phyloP scores from a whole-genome alignment of 2,329 filamentous ascomycete species.

The Aspergillus uvarum region DNA sequence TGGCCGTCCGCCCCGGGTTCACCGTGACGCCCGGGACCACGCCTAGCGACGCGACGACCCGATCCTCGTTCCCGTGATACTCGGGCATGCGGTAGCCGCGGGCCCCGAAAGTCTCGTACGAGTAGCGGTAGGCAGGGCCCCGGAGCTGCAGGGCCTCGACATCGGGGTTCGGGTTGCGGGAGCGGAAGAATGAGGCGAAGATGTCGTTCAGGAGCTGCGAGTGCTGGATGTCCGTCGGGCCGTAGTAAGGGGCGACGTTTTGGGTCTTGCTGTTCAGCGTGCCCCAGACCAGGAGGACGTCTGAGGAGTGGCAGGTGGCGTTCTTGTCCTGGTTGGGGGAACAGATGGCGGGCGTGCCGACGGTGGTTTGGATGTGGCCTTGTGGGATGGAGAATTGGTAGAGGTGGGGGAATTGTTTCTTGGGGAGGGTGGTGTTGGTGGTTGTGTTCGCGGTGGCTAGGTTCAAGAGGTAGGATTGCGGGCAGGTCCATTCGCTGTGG shows the following conservation, averaged over 20 bases:
- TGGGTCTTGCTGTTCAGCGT: constrained; percentile 26
- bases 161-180: constrained; percentile 23
- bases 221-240: constrained; percentile 19
- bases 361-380: constrained; percentile 24
- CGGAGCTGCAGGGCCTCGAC: constrained; percentile 16
- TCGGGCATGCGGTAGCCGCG: constrained; percentile 15
- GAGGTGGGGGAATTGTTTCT: constrained; percentile 18
- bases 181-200: constrained; percentile 25
- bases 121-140: constrained; percentile 24
- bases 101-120: constrained; percentile 15
- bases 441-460: neutral
- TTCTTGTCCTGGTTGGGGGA: constrained; percentile 27
- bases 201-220: constrained; percentile 28
- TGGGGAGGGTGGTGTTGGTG: neutral
- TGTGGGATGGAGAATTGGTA: constrained; percentile 23
- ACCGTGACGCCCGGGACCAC: constrained; percentile 13
- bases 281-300: constrained; percentile 30
- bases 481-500: constrained; percentile 22
- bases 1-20: constrained; percentile 16
- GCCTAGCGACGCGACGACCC: constrained; percentile 18
- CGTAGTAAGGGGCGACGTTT: constrained; percentile 25
- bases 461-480: constrained; percentile 17
- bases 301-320: constrained; percentile 28
- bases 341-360: constrained; percentile 21
- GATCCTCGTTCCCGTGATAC: constrained; percentile 8